Evolutionary conservation across 345 rosid genomes (phyloP), one percentile per base, ranked within the genome.

Genomic region (Lepidium sativum): DNA sequence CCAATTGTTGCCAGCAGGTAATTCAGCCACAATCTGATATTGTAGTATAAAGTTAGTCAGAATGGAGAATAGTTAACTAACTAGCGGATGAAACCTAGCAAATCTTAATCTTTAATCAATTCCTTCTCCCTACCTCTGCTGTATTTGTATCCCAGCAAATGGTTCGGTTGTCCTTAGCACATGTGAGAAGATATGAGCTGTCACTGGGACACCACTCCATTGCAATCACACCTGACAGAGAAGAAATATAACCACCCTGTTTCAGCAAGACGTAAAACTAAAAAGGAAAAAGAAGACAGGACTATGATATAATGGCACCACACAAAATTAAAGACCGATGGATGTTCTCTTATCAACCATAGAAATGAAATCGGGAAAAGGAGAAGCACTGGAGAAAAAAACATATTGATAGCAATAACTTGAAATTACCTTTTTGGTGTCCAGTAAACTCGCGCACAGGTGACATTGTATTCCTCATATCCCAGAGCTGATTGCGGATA

Each of bases 171-270:
- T 95, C 99, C 75, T 91, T 95, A 25, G 96, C 96, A 72, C 99
- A 95, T 13, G 99, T 86, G 62, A 95, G 85, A 79, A 95, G 84
- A 80, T 95, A 95, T 15, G 98, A 81, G 79, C 94, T 85, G 69
- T 91, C 98, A 67, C 51, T 84, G 15, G 99, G 89, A 74, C 99
- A 95, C 99, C 99, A 95, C 10, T 97, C 84, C 99, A 95, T 95
- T 64, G 95, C 99, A 84, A 91, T 88, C 49, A 95, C 98, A 79
- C 99, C 99, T 95, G 84, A 41, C 14, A 68, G n/a, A 40, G 35
- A 44, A 56, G 57, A 74, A 69, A 41, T 43, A 52, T 42, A 52
- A 68, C 49, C 43, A 62, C 61, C 23, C 68, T 6, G 5, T 35
- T 34, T 25, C 39, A 60, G 39, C 64, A 58, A 39, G 52, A 57